Evolutionary conservation across 352 stramenopile genomes (phyloP).

Genomic region (Globisporangium polare): DNA sequence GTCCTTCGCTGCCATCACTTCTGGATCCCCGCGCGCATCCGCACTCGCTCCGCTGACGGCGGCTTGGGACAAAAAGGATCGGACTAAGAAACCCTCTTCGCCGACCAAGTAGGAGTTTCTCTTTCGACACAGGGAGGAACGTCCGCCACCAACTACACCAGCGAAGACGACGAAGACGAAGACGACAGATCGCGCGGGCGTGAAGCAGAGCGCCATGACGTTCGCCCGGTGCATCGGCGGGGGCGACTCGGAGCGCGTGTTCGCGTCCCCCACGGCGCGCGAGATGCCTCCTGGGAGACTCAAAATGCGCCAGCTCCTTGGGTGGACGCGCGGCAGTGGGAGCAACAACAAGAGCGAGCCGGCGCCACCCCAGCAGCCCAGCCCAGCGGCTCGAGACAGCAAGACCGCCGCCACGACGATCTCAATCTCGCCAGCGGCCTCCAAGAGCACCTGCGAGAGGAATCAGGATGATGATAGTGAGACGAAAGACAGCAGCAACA

Average conservation of each 20-base stretch:
- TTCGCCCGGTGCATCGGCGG: conserved; percentile 48
- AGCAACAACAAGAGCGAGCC: conserved; percentile 21
- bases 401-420: not conserved
- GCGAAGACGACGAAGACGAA: not conserved
- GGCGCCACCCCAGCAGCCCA: conserved; percentile 8
- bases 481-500: not conserved
- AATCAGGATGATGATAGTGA: not conserved
- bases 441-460: not conserved
- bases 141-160: not conserved
- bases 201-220: conserved; percentile 27
- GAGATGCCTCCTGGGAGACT: conserved; percentile 27
- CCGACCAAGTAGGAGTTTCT: not conserved
- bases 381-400: not conserved
- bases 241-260: conserved; percentile 44
- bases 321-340: conserved; percentile 26
- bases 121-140: conserved; percentile 1
- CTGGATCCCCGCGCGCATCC: not conserved
- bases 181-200: not conserved
- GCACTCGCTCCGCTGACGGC: not conserved
- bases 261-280: conserved; percentile 27
- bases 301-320: conserved; percentile 46
- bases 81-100: not conserved
- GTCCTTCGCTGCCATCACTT: not conserved
- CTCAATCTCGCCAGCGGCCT: not conserved
- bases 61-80: not conserved